Conservation (phyloP, 176 grass and related monocot species). For the Cocos nucifera region DNA sequence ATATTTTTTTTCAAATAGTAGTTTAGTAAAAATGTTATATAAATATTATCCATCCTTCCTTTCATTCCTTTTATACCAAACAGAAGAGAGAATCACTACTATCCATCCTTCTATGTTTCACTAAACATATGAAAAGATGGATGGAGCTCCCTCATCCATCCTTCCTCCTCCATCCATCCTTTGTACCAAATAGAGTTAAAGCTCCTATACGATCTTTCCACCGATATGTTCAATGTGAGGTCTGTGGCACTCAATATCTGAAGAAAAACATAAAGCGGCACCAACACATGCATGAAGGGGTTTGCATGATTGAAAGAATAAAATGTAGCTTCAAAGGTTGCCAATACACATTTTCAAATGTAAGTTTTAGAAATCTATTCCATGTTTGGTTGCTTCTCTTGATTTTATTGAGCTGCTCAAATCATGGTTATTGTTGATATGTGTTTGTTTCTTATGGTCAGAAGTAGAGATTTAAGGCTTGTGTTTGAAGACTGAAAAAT, state of each 20-base stretch:
- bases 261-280: conserved; percentile 68
- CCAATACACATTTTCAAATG: conserved; percentile 38
- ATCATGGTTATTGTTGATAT: background rate
- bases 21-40: too few species aligned
- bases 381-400: background rate
- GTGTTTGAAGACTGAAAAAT: too few species aligned
- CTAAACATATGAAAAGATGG: too few species aligned
- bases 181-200: background rate
- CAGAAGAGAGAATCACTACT: too few species aligned
- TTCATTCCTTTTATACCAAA: too few species aligned
- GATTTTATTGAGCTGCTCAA: too few species aligned
- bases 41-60: too few species aligned
- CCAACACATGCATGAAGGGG: conserved; percentile 12
- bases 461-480: background rate
- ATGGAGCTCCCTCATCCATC: too few species aligned
- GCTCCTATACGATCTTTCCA: conserved; percentile 45
- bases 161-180: too few species aligned
- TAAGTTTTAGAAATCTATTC: conserved; percentile 11
- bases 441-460: background rate
- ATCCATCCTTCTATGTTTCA: too few species aligned
- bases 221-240: conserved; percentile 33
- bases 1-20: too few species aligned
- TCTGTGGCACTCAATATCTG: conserved; percentile 41
- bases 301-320: conserved; percentile 18
- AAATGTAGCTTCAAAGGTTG: conserved; percentile 39